Evolutionary conservation across 2,329 filamentous ascomycete genomes (phyloP).

Genomic region (Triangularia setosa): DNA sequence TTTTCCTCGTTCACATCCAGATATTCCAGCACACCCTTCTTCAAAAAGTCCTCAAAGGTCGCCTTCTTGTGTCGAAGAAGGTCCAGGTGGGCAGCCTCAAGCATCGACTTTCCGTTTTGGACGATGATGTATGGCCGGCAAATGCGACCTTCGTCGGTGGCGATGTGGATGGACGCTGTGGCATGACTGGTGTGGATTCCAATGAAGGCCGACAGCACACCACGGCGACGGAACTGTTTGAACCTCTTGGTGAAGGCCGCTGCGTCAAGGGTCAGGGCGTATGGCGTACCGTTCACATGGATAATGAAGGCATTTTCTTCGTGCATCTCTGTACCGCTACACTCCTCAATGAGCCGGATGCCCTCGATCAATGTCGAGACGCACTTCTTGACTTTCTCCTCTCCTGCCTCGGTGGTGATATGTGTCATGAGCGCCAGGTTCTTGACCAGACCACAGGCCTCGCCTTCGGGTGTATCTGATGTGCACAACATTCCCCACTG

Average conservation of each 20-base stretch:
- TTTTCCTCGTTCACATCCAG: conserved; percentile 98
- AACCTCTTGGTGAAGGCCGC: conserved; percentile 84
- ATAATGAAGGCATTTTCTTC: conserved; percentile 80
- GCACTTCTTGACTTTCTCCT: conserved; percentile 81
- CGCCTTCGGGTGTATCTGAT: conserved; percentile 96
- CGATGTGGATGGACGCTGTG: conserved; percentile 87
- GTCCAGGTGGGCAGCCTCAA: conserved; percentile 73
- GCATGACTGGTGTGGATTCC: conserved; percentile 95
- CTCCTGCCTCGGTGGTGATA: conserved; percentile 94
- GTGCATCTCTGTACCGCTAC: conserved; percentile 80
- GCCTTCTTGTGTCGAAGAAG: conserved; percentile 78
- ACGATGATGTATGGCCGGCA: conserved; percentile 95
- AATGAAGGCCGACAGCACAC: conserved; percentile 91
- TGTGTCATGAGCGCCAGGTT: conserved; percentile 98
- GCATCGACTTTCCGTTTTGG: conserved; percentile 77
- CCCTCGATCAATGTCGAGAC: conserved; percentile 84
- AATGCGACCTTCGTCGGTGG: conserved; percentile 94
- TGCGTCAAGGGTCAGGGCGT: conserved; percentile 79
- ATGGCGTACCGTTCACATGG: conserved; percentile 91
- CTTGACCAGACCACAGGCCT: conserved; percentile 96
- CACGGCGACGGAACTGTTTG: conserved; percentile 79
- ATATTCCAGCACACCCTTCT: conserved; percentile 87
- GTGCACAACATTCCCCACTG: conserved; percentile 98
- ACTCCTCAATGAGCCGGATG: conserved; percentile 68
- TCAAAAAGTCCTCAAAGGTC: conserved; percentile 91